Base-by-base conservation (phyloP, 2,329 filamentous ascomycete genomes). In the Colletotrichum chlorophyti region DNA sequence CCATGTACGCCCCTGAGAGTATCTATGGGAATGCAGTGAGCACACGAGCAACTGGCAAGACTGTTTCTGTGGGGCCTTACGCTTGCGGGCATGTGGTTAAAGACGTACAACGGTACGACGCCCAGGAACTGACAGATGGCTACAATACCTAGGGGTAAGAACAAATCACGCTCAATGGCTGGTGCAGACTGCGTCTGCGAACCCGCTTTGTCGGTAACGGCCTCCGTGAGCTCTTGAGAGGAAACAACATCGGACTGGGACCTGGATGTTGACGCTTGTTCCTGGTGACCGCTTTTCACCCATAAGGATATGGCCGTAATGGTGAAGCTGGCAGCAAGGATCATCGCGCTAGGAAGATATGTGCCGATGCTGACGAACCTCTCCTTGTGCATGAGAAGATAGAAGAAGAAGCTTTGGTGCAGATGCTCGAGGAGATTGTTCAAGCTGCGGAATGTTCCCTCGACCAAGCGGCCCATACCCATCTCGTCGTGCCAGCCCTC, bases 321-420 rank as follows among this genome's bases (percentile, higher is more conserved):
- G 26, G 91, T 97, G 69, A 98, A 98, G 72, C 93, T 97, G 38
- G 89, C 90, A 2, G 95, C 95, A 55, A 99, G 83, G 47, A 98
- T 77, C 95, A 99, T 99, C n/a, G 95, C 95, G 66, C 92, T 96
- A 0, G 95, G 95, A 4, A 99, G 82, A 70, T 99, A 99, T 1
- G 94, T 99, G 14, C 95, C 95, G 63, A 99, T 99, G 74, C 93
- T 98, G 65, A 98, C 95, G 70, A 99, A 99, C 10, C 93, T 88
- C 67, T 95, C 91, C 26, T 88, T 85, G 65, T 96, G 89, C 86
- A 98, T 93, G 40, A 99, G 82, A 48, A 99, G 80, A 72, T 99
- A 99, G 77, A 99, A 98, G 83, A 99, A 99, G 80, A 99, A 99
- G 72, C 93, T 97, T 76, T 99, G 95, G 72, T 99, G 95, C 61